A percentile compares a stretch with the other conserved stretches of the same genome.
Evolutionary conservation across 2,329 filamentous ascomycete genomes (phyloP).

Genomic region (Parascedosporium putredinis): DNA sequence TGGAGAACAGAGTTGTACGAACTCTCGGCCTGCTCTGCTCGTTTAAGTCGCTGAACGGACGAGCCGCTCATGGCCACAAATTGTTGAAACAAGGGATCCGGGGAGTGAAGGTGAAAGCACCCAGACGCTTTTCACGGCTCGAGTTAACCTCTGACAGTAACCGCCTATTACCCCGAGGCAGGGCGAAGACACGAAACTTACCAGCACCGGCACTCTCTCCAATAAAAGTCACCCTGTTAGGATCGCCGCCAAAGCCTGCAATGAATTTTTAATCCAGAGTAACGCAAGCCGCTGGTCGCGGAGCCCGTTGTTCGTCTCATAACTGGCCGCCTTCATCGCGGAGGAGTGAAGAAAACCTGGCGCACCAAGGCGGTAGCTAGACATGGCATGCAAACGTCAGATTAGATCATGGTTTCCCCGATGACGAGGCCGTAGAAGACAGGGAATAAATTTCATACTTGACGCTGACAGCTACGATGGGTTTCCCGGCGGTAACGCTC

Average conservation of each 20-base stretch:
- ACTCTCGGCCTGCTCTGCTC: not conserved
- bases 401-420: slow-evolving; percentile 9
- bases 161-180: no score
- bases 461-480: slow-evolving; percentile 18
- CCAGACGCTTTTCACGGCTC: not conserved
- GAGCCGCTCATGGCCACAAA: not conserved
- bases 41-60: not conserved
- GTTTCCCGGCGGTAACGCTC: slow-evolving; percentile 29
- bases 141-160: not conserved
- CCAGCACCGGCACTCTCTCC: slow-evolving; percentile 39
- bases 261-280: slow-evolving; percentile 23
- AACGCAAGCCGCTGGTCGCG: slow-evolving; percentile 25
- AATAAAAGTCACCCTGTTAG: slow-evolving; percentile 21
- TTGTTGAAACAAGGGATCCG: not conserved
- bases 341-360: slow-evolving; percentile 37
- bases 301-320: slow-evolving; percentile 32
- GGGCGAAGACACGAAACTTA: no score
- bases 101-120: not conserved
- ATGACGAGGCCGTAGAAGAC: no score
- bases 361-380: slow-evolving; percentile 34
- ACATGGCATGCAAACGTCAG: not conserved
- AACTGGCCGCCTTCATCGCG: slow-evolving; percentile 33
- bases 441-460: no score
- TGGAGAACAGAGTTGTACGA: not conserved
- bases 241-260: slow-evolving; percentile 24